Evolutionary conservation across 192 early-diverging fungal species (phyloP).

Genomic region (Entomortierella chlamydospora): DNA sequence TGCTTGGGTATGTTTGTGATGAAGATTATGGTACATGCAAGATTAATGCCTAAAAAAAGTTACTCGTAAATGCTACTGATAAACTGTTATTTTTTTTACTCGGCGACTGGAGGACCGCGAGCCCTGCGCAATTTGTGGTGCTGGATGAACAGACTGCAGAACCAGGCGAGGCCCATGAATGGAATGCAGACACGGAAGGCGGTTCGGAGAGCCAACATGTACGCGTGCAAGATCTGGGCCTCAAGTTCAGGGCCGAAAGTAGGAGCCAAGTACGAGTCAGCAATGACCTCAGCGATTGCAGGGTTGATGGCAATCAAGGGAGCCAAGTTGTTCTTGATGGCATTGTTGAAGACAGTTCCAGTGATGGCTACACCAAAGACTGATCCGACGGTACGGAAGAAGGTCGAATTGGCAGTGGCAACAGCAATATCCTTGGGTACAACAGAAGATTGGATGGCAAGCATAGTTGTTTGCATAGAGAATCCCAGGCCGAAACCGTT

Average conservation of each 20-base stretch:
- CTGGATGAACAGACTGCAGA: conserved; percentile 55
- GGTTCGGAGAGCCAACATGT: conserved; percentile 59
- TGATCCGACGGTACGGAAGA: conserved; percentile 62
- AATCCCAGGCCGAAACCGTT: conserved; percentile 81
- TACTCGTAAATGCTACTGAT: not conserved
- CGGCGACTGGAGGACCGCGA: conserved; percentile 13
- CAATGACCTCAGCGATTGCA: conserved; percentile 4
- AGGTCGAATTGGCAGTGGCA: conserved; percentile 71
- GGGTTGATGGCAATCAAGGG: conserved; percentile 12
- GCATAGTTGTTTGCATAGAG: conserved; percentile 73
- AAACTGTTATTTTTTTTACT: conserved; percentile 20
- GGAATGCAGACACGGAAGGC: conserved; percentile 65
- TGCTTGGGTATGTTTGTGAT: too few relatives aligned
- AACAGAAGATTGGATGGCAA: conserved; percentile 79
- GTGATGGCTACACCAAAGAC: conserved; percentile 58
- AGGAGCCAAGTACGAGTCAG: conserved; percentile 47
- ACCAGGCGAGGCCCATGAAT: conserved; percentile 59
- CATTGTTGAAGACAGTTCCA: conserved; percentile 53
- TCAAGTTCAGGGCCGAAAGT: conserved; percentile 49
- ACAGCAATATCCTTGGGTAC: conserved; percentile 68
- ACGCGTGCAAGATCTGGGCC: conserved; percentile 56
- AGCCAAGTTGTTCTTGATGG: conserved; percentile 38
- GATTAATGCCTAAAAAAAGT: not conserved
- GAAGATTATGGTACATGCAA: too few relatives aligned
- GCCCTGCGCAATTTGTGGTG: conserved; percentile 37